Evolutionary conservation across 495 filamentous ascomycete species (phyloP).

Genomic region (Staphylotrichum tortipilum): DNA sequence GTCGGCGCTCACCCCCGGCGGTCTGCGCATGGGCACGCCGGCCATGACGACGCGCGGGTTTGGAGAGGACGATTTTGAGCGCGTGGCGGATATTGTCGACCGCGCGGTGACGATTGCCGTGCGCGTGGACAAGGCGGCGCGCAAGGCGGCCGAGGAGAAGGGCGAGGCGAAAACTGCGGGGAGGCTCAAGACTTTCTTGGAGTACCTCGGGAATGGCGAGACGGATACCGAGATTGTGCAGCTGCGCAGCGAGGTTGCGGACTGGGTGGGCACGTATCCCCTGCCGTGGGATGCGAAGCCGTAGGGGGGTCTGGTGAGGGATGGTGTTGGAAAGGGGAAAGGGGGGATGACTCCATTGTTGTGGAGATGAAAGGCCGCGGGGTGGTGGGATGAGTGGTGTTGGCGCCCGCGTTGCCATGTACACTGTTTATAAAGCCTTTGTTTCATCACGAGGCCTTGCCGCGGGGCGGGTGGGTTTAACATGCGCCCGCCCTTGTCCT

Average conservation of each 20-base stretch:
- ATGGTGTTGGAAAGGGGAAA: constrained; percentile 1
- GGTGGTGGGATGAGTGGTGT: neutral
- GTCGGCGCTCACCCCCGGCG: constrained; percentile 84
- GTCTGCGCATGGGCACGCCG: constrained; percentile 84
- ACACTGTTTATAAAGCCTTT: neutral
- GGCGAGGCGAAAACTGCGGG: constrained; percentile 65
- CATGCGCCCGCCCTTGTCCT: constrained; percentile 15
- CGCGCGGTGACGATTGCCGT: constrained; percentile 78
- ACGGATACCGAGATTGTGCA: constrained; percentile 77
- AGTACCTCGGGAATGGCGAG: constrained; percentile 74
- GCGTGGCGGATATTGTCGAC: constrained; percentile 91
- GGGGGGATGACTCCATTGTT: neutral
- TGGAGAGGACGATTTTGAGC: constrained; percentile 72
- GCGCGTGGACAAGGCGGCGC: constrained; percentile 71
- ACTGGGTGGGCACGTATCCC: constrained; percentile 90
- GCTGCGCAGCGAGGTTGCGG: constrained; percentile 80
- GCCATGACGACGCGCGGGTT: constrained; percentile 98
- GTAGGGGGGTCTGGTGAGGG: too few relatives aligned
- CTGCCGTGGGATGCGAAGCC: constrained; percentile 60
- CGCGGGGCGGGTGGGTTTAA: constrained; percentile 22
- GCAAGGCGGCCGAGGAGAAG: constrained; percentile 64
- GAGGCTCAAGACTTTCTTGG: constrained; percentile 75
- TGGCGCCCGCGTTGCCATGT: neutral
- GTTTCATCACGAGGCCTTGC: neutral
- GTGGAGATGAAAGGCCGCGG: neutral